Base-by-base conservation (phyloP, 108 stramenopile genomes). In the Cyclotella cryptica region DNA sequence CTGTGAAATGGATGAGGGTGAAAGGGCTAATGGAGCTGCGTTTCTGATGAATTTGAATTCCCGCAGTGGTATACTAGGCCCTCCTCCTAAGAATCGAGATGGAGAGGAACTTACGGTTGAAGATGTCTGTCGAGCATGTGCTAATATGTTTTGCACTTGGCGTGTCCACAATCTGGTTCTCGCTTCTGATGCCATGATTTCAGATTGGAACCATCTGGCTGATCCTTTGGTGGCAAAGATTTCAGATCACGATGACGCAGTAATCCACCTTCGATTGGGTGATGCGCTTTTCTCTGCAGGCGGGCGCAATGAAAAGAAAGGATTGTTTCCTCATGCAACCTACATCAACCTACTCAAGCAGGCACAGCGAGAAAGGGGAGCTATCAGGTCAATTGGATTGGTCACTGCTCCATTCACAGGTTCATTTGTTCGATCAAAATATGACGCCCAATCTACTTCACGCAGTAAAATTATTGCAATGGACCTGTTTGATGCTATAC, bases 251-350 rank as follows among this genome's bases (percentile, higher is more conserved):
- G 53, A 54, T 19, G 53, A 54, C n/a, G 53, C 53, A 18, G 53
- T 54, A 8, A 54, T 54, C n/a, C 53, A 54, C n/a, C n/a, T 54
- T n/a, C 53, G 53, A 8, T n/a, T n/a, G n/a, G n/a, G n/a, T n/a
- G n/a, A n/a, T n/a, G n/a, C n/a, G n/a, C n/a, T n/a, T n/a, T n/a
- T 54, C 21, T 12, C 53, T 19, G 8, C 18, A 8, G 8, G 8
- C n/a, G 53, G 53, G n/a, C 8, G 8, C n/a, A 54, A 54, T 19
- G 53, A 54, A 21, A n/a, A 10, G 8, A 54, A 54, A n/a, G 53
- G 53, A 19, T 12, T 54, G n/a, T 54, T 54, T 19, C 53, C 53
- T 54, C 53, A 54, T 54, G 53, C 53, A 54, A 54, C n/a, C n/a
- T n/a, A n/a, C n/a, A n/a, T n/a, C n/a, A n/a, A n/a, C n/a, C n/a